Conservation (phyloP, 148 eudicot genomes). For the Agrostemma githago region DNA sequence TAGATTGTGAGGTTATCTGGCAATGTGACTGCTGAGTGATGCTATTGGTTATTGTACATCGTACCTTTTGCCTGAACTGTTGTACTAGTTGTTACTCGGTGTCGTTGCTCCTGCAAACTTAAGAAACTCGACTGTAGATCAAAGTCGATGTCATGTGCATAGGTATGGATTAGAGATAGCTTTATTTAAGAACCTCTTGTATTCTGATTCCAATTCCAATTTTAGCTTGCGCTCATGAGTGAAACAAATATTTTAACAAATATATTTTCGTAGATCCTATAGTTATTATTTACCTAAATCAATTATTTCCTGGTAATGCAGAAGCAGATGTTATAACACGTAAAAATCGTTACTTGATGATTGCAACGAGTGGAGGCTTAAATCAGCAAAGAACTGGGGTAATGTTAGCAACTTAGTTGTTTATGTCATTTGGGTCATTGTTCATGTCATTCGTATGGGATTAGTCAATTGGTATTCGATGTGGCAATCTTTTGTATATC, state of each 20-base stretch:
- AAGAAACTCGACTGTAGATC: not conserved
- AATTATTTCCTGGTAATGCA: conserved; percentile 28
- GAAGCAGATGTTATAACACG: conserved; percentile 60
- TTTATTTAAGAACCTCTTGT: not conserved
- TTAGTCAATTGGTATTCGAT: not conserved
- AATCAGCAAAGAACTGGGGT: conserved; percentile 99
- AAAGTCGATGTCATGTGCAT: not conserved
- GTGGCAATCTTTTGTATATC: conserved; percentile 1
- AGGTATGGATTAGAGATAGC: not conserved
- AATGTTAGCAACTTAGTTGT: conserved; percentile 19
- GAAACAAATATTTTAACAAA: too few relatives aligned
- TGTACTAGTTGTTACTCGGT: not conserved
- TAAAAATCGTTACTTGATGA: conserved; percentile 59
- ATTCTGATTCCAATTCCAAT: not conserved
- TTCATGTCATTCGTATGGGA: conserved; percentile 7
- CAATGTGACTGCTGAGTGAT: not conserved
- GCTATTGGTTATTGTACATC: not conserved
- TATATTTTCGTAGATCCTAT: not conserved
- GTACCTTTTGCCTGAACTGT: not conserved
- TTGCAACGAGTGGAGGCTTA: conserved; percentile 93
- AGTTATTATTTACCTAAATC: conserved; percentile 7
- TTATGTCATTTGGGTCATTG: conserved; percentile 10
- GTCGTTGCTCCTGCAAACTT: too few relatives aligned
- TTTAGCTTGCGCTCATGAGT: too few relatives aligned
- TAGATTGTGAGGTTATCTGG: not conserved